These are phyloP conservation scores for Hyaloscypha bicolor DNA, from an alignment of 495 filamentous ascomycete genomes.

Conservation along the genomic window DNA sequence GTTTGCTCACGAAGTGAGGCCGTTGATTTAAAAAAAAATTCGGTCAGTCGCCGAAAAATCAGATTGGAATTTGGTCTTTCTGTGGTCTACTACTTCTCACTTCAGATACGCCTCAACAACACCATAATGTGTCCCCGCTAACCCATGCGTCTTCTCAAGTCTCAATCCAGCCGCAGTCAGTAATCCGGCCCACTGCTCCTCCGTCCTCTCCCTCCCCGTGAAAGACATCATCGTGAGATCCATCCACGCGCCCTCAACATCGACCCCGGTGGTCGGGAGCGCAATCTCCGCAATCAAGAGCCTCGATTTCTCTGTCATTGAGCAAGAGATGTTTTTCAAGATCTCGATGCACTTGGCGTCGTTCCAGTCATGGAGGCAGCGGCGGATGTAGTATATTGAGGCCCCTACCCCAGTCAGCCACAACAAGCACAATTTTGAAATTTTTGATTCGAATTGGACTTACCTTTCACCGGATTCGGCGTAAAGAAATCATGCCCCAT, in stretches of 20 bases:
- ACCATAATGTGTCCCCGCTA: constrained; percentile 4
- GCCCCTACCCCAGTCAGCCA: constrained; percentile 47
- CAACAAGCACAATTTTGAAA: constrained; percentile 31
- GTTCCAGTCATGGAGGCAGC: constrained; percentile 37
- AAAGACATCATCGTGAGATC: constrained; percentile 45
- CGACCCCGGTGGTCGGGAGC: constrained; percentile 19
- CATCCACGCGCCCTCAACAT: constrained; percentile 32
- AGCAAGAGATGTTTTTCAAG: constrained; percentile 36
- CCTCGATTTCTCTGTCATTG: constrained; percentile 33
- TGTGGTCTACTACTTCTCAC: background rate
- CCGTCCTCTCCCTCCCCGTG: constrained; percentile 43
- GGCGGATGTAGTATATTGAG: constrained; percentile 40
- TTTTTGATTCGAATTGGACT: constrained; percentile 39
- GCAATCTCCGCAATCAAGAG: constrained; percentile 23
- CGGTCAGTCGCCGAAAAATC: too few relatives aligned
- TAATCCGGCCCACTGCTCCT: constrained; percentile 44
- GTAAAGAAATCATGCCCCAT: constrained; percentile 53
- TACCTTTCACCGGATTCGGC: constrained; percentile 50
- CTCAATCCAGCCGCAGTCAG: constrained; percentile 40
- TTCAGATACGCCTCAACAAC: constrained; percentile 17
- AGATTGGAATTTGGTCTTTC: too few relatives aligned
- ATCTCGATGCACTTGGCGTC: constrained; percentile 29
- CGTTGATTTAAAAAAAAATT: too few relatives aligned
- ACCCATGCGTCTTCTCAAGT: constrained; percentile 28
- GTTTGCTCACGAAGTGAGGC: too few relatives aligned